Percentiles rank a stretch among this genome's conserved stretches.
Evolutionary conservation across 2,329 filamentous ascomycete species (phyloP).

Genomic region (Claviceps paspali): DNA sequence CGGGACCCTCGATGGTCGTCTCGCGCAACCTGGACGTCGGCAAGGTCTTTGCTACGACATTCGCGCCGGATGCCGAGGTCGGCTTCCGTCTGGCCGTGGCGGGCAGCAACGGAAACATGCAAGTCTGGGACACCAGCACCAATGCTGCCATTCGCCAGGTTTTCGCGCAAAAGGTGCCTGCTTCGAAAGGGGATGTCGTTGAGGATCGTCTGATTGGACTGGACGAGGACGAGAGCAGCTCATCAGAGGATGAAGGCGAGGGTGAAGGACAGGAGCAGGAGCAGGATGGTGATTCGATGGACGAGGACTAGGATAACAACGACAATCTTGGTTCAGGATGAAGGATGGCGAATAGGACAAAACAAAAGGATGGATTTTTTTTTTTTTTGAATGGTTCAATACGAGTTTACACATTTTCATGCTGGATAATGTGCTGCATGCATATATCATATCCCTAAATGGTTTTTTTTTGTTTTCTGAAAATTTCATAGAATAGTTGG

Average conservation of each 20-base stretch:
- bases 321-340: neutral
- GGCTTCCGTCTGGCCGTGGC: slow-evolving; percentile 86
- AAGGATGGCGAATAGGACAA: neutral
- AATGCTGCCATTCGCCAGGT: slow-evolving; percentile 73
- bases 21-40: slow-evolving; percentile 86
- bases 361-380: neutral
- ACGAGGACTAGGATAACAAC: slow-evolving; percentile 10
- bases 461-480: neutral
- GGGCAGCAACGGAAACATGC: slow-evolving; percentile 81
- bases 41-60: slow-evolving; percentile 81
- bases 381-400: neutral
- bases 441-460: neutral
- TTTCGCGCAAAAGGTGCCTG: slow-evolving; percentile 53
- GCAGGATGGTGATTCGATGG: slow-evolving; percentile 12
- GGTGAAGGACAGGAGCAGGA: slow-evolving; percentile 28
- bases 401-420: neutral
- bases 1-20: slow-evolving; percentile 78
- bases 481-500: too few species aligned
- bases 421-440: neutral
- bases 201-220: slow-evolving; percentile 68
- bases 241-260: slow-evolving; percentile 38
- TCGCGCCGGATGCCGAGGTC: slow-evolving; percentile 80
- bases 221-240: slow-evolving; percentile 51
- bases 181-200: slow-evolving; percentile 45
- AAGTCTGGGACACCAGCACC: slow-evolving; percentile 93